Percentiles rank a stretch among this genome's conserved stretches.
These are phyloP conservation scores for Synchytrium microbalum DNA, from an alignment of 371 early-diverging fungal genomes.

Conservation along the genomic window DNA sequence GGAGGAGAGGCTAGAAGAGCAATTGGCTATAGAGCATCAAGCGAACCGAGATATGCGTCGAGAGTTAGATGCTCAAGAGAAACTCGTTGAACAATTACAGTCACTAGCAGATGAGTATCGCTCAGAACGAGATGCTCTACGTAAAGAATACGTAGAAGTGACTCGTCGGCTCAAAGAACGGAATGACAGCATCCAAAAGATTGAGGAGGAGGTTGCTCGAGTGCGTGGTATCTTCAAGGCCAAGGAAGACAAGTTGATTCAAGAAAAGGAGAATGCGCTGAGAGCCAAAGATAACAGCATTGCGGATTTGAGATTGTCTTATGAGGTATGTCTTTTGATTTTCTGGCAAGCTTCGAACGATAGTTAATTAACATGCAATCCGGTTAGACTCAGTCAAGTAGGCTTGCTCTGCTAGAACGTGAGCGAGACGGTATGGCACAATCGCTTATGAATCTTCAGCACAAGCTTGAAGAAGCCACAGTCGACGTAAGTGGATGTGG, in stretches of 20 bases:
- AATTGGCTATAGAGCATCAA: conserved; percentile 8
- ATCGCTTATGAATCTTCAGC: conserved; percentile 18
- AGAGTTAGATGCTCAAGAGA: conserved; percentile 17
- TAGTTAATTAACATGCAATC: neutral
- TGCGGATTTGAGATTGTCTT: conserved; percentile 16
- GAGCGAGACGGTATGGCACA: conserved; percentile 28
- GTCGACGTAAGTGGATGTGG: conserved; percentile 7
- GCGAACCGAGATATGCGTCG: neutral
- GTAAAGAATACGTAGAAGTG: conserved; percentile 23
- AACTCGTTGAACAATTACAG: conserved; percentile 24
- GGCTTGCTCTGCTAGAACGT: conserved; percentile 22
- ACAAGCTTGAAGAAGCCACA: conserved; percentile 2
- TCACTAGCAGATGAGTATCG: conserved; percentile 24
- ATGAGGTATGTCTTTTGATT: conserved; percentile 19
- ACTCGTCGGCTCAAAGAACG: conserved; percentile 30
- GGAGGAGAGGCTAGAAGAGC: conserved; percentile 23
- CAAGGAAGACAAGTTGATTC: conserved; percentile 26
- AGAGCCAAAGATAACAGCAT: conserved; percentile 11
- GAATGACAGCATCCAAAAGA: conserved; percentile 38
- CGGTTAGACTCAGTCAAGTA: conserved; percentile 11
- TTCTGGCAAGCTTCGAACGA: neutral
- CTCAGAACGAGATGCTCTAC: conserved; percentile 27
- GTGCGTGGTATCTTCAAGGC: conserved; percentile 23
- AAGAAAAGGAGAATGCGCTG: conserved; percentile 19
- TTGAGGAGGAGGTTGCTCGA: conserved; percentile 37